A percentile compares a stretch with the other conserved stretches of the same genome.
phyloP scores from a whole-genome alignment of 352 stramenopile genomes.

The Phytophthora syringae region DNA sequence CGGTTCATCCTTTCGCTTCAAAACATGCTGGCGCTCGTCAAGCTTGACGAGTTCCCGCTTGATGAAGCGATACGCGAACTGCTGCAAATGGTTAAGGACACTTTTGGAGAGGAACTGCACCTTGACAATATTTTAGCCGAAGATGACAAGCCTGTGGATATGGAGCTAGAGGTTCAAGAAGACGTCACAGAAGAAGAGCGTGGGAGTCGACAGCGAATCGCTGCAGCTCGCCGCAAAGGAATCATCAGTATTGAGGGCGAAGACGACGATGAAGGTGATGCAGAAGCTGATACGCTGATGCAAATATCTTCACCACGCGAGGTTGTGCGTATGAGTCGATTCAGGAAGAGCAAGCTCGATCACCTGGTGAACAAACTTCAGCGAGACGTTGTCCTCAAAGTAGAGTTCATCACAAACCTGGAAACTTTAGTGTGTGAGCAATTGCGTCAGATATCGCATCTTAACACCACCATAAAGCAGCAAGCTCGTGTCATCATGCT shows the following conservation, averaged over 20 bases:
- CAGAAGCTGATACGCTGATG: background rate
- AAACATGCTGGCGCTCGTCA: slow-evolving; percentile 74
- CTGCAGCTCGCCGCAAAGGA: slow-evolving; percentile 24
- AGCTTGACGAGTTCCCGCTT: slow-evolving; percentile 76
- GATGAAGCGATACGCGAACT: slow-evolving; percentile 81
- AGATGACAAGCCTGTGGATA: slow-evolving; percentile 66
- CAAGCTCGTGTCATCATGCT: slow-evolving; percentile 46
- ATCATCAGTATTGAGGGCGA: slow-evolving; percentile 22
- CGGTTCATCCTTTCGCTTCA: slow-evolving; percentile 67
- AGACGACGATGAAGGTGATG: slow-evolving; percentile 15
- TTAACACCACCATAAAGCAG: slow-evolving; percentile 51
- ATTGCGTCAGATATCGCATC: slow-evolving; percentile 48
- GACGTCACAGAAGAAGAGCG: slow-evolving; percentile 52
- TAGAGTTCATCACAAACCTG: slow-evolving; percentile 53
- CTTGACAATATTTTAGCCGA: slow-evolving; percentile 59
- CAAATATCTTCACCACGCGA: slow-evolving; percentile 18
- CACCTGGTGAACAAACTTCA: slow-evolving; percentile 68
- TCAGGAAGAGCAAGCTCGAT: slow-evolving; percentile 74
- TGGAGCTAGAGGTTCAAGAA: slow-evolving; percentile 68
- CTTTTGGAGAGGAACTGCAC: slow-evolving; percentile 60
- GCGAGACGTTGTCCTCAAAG: slow-evolving; percentile 51
- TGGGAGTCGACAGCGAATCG: slow-evolving; percentile 30
- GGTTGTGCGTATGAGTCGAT: slow-evolving; percentile 66
- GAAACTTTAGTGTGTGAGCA: slow-evolving; percentile 67
- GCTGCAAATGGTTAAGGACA: slow-evolving; percentile 64